Evolutionary conservation across 1,284 basidiomycete species (phyloP), one percentile per base, ranked within the genome.

Genomic region (Trametes hirsuta): DNA sequence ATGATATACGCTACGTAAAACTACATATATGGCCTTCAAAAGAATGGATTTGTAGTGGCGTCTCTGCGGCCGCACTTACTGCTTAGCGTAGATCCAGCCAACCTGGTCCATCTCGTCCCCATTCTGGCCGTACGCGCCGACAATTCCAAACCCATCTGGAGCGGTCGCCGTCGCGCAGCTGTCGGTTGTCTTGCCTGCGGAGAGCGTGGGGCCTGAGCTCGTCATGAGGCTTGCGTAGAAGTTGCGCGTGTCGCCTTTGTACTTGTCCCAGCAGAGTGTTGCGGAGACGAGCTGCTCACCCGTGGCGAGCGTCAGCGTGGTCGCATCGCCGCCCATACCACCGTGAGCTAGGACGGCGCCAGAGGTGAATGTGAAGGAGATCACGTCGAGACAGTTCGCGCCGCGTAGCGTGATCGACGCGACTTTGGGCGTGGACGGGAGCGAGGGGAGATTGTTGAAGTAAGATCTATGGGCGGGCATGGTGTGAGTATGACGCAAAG

Each of bases 81-180:
- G 42, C 57, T 41, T 30, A 3, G 58, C 44, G 18, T 30, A 60
- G 37, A 60, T 44, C 41, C 48, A 55, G 25, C 44, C 58, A 9
- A 60, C 24, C 53, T 60, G 53, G 34, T 61, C 60, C 30, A 61
- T 30, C 60, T 61, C 60, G 22, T 61, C 60, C 41, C 60, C 60
- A 10, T 57, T 51, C 55, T 57, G 55, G 4, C 60, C 55, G 10
- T 42, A 30, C 25, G 52, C 48, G 6, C 51, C 60, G 21, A 58
- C 60, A 36, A 61, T 44, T 6, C 36, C 51, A n/a, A 48, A 61
- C 30, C 60, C 60, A 21, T 18, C 35, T 41, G 60, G 60, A 24
- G 55, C 60, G 5, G 55, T n/a, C 8, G 18, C 42, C 9, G 42
- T 54, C 36, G 40, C 55, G 47, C 60, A 61, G 36, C 51, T 49